These are phyloP conservation scores for Pseudogymnoascus sp. DNA, from an alignment of 2,329 filamentous ascomycete species.

Conservation along the genomic window DNA sequence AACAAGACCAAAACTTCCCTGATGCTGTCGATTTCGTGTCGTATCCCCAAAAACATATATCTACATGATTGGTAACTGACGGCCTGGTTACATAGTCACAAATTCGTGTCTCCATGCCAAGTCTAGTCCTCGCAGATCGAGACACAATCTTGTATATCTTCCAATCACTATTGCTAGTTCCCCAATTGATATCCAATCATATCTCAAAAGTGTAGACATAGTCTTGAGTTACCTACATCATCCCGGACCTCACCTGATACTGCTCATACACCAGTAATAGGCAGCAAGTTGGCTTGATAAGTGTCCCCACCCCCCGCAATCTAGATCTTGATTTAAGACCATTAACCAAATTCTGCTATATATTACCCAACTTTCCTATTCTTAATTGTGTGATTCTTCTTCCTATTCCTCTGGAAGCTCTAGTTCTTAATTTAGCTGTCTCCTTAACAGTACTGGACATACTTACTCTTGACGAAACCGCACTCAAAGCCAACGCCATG, in stretches of 20 bases:
- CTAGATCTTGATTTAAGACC: not conserved
- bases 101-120: not conserved
- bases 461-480: not conserved
- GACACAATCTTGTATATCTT: constrained; percentile 1
- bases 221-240: constrained; percentile 9
- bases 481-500: constrained; percentile 19
- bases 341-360: not conserved
- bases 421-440: not conserved
- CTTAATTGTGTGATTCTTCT: not conserved
- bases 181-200: not conserved
- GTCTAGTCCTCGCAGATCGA: not conserved
- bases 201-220: not conserved
- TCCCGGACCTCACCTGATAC: not conserved
- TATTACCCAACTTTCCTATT: not conserved
- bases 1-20: not conserved
- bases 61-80: constrained; percentile 2
- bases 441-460: not conserved
- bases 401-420: constrained; percentile 1
- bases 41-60: not conserved
- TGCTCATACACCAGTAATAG: not conserved
- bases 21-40: not conserved
- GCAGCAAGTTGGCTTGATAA: not conserved
- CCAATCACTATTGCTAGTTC: not conserved
- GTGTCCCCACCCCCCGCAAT: not conserved
- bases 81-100: not conserved